Evolutionary conservation across 805 yeast species (phyloP).

Genomic region (Ogataea methanolica): DNA sequence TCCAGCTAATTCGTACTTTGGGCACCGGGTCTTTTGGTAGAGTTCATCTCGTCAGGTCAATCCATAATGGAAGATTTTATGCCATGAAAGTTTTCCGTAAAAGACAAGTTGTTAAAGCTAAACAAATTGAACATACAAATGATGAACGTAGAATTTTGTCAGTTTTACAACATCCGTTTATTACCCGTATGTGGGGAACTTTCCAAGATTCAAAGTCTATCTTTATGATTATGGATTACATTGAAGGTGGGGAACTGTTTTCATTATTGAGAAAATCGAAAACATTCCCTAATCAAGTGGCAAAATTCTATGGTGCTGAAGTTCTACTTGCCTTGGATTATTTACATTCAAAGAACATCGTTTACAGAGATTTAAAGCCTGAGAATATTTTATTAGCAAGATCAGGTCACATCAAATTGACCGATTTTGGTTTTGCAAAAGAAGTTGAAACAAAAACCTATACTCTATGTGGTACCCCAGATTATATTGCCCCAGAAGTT

Average conservation of each 20-base stretch:
- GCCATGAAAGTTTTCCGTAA: slow-evolving; percentile 58
- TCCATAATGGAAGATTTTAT: slow-evolving; percentile 55
- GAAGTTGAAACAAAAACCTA: slow-evolving; percentile 57
- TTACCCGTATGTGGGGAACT: slow-evolving; percentile 64
- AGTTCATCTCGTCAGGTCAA: slow-evolving; percentile 54
- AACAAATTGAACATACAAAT: slow-evolving; percentile 61
- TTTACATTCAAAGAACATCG: slow-evolving; percentile 52
- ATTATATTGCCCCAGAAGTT: slow-evolving; percentile 62
- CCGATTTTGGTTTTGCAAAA: slow-evolving; percentile 62
- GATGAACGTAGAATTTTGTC: slow-evolving; percentile 58
- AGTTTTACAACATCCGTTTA: slow-evolving; percentile 56
- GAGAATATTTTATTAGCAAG: slow-evolving; percentile 56
- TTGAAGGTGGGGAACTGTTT: slow-evolving; percentile 61
- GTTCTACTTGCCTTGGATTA: slow-evolving; percentile 56
- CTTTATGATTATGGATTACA: slow-evolving; percentile 63
- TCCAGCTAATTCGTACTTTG: slow-evolving; percentile 51
- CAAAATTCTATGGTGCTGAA: slow-evolving; percentile 61
- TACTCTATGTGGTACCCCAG: slow-evolving; percentile 63
- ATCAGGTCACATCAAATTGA: slow-evolving; percentile 56
- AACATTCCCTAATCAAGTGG: slow-evolving; percentile 59
- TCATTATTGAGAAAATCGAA: slow-evolving; percentile 53
- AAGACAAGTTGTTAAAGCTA: slow-evolving; percentile 55
- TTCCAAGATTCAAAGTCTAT: slow-evolving; percentile 53
- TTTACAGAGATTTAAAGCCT: slow-evolving; percentile 58
- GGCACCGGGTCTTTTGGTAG: slow-evolving; percentile 63